Conservation (phyloP, 805 yeast genomes). For the Wickerhamiella hasegawae region DNA sequence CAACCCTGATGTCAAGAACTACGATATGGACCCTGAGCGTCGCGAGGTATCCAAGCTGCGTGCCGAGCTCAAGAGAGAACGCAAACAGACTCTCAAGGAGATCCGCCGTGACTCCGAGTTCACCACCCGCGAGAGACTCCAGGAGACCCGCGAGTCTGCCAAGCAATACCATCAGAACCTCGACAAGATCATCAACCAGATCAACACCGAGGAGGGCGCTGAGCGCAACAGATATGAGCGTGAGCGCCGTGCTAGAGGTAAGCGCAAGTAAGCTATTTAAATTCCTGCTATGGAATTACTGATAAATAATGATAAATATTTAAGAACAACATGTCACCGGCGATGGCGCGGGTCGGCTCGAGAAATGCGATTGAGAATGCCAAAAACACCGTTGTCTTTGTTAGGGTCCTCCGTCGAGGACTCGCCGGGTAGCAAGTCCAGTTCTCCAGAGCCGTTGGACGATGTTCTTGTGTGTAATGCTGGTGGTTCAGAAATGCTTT, state of each 20-base stretch:
- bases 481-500: not conserved
- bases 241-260: slow-evolving; percentile 39
- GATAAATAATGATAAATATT: too few relatives aligned
- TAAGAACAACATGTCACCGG: not conserved
- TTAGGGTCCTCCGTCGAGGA: slow-evolving; percentile 1
- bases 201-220: slow-evolving; percentile 87
- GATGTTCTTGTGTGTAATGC: too few relatives aligned
- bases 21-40: slow-evolving; percentile 67
- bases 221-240: slow-evolving; percentile 86
- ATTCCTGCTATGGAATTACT: slow-evolving; percentile 1
- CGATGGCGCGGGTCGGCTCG: slow-evolving; percentile 20
- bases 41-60: slow-evolving; percentile 72
- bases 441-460: not conserved
- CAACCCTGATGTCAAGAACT: slow-evolving; percentile 87
- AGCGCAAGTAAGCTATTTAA: not conserved
- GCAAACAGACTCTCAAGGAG: slow-evolving; percentile 75
- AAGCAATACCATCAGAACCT: slow-evolving; percentile 77
- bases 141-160: slow-evolving; percentile 58
- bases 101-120: slow-evolving; percentile 79
- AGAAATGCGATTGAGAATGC: slow-evolving; percentile 68
- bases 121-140: slow-evolving; percentile 70
- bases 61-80: slow-evolving; percentile 79
- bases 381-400: slow-evolving; percentile 40
- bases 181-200: slow-evolving; percentile 71
- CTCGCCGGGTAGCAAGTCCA: slow-evolving; percentile 4